Conservation (phyloP, 441 rosid genomes). For the Lepidium campestre region DNA sequence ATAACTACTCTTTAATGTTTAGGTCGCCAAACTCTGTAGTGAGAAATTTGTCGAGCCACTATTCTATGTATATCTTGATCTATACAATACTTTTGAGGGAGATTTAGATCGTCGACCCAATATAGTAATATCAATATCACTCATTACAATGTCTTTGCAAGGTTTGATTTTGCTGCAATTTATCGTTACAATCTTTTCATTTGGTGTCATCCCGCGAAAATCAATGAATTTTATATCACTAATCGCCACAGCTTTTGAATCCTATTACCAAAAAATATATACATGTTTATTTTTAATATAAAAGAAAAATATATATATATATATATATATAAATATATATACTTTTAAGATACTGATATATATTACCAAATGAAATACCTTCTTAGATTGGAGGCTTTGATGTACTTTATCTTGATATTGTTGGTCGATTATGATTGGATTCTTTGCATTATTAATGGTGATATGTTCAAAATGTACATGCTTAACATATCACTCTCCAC, state of each 20-base stretch:
- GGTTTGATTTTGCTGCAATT: slow-evolving; percentile 26
- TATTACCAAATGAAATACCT: neutral
- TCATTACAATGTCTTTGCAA: slow-evolving; percentile 24
- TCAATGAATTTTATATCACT: slow-evolving; percentile 22
- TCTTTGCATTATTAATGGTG: neutral
- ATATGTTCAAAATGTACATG: slow-evolving; percentile 15
- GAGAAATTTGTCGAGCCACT: too few species aligned
- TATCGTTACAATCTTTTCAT: slow-evolving; percentile 17
- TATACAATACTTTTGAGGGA: too few species aligned
- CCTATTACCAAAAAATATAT: neutral
- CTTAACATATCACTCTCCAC: slow-evolving; percentile 25
- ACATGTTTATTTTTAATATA: neutral
- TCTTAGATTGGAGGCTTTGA: neutral
- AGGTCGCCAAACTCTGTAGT: too few species aligned
- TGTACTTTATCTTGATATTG: slow-evolving; percentile 4
- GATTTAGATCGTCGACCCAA: too few species aligned
- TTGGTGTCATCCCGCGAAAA: slow-evolving; percentile 28
- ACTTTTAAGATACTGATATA: neutral
- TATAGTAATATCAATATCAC: slow-evolving; percentile 18
- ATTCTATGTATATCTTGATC: too few species aligned
- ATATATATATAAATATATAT: too few species aligned
- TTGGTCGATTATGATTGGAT: slow-evolving; percentile 30
- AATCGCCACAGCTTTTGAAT: slow-evolving; percentile 17
- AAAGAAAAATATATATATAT: neutral
- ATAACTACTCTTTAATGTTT: too few species aligned